Percentiles rank a stretch among this genome's conserved stretches.
Conservation (phyloP, 208 protist genomes). For the Phytomonas francai region DNA sequence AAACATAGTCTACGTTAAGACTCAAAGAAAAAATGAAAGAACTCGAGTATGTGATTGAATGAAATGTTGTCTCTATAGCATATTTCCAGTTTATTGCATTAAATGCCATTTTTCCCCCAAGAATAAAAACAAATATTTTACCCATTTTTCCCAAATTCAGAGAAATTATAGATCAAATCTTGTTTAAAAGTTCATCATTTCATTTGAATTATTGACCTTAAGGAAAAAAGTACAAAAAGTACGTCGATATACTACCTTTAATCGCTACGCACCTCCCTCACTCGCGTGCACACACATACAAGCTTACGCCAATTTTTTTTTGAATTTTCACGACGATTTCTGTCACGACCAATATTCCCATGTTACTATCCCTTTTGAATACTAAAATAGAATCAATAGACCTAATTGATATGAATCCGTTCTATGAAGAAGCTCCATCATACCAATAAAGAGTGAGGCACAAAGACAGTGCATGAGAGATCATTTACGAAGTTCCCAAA, state of each 20-base stretch:
- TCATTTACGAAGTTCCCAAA: neutral
- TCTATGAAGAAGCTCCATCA: neutral
- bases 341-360: neutral
- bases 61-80: neutral
- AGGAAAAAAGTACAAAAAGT: neutral
- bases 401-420: neutral
- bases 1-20: neutral
- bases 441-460: neutral
- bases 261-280: neutral
- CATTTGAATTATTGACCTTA: neutral
- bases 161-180: neutral
- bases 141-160: neutral
- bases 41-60: neutral
- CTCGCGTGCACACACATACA: no score
- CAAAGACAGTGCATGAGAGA: neutral
- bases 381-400: neutral
- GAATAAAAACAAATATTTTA: neutral
- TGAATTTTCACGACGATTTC: neutral
- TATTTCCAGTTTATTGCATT: neutral
- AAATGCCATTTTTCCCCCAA: neutral
- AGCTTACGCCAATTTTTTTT: neutral
- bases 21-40: neutral
- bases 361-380: neutral
- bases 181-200: neutral
- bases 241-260: neutral